A percentile compares a stretch with the other conserved stretches of the same genome.
phyloP scores from a whole-genome alignment of 73 alveolate species.

The Stentor coeruleus region DNA sequence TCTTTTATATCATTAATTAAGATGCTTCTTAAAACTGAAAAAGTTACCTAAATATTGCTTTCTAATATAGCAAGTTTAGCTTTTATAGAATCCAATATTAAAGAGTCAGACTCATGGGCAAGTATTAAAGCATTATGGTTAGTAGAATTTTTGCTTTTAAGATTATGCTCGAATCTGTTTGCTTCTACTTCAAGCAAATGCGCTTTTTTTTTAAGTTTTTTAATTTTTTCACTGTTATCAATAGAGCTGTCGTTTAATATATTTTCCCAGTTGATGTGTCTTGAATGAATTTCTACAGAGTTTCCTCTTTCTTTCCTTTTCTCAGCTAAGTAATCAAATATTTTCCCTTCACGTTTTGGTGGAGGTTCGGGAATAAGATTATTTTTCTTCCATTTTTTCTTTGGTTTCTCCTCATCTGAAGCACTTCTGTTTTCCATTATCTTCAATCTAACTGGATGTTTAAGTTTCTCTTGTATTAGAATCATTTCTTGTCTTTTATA shows the following conservation, averaged over 20 bases:
- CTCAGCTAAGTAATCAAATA: constrained; percentile 4
- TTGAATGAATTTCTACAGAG: not conserved
- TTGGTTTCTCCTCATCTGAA: not conserved
- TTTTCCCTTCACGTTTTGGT: constrained; percentile 1
- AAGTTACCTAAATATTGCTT: no score
- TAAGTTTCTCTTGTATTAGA: constrained; percentile 18
- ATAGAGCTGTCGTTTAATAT: not conserved
- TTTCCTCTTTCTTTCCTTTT: constrained; percentile 11
- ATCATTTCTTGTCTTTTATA: constrained; percentile 18
- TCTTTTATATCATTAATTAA: no score
- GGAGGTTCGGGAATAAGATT: not conserved
- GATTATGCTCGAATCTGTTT: not conserved
- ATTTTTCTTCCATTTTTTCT: constrained; percentile 9
- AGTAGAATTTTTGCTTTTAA: not conserved
- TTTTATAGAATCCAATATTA: not conserved
- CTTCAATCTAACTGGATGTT: not conserved
- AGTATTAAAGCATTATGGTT: not conserved
- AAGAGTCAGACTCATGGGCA: no score
- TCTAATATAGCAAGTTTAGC: no score
- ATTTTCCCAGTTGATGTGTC: not conserved
- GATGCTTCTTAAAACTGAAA: no score
- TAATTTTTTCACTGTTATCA: constrained; percentile 31
- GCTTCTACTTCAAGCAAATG: not conserved
- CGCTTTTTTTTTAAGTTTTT: not conserved
- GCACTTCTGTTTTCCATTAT: not conserved